A percentile compares a stretch with the other conserved stretches of the same genome.
Evolutionary conservation across 1,284 basidiomycete genomes (phyloP).

Genomic region (Microbotryomycetes sp.): DNA sequence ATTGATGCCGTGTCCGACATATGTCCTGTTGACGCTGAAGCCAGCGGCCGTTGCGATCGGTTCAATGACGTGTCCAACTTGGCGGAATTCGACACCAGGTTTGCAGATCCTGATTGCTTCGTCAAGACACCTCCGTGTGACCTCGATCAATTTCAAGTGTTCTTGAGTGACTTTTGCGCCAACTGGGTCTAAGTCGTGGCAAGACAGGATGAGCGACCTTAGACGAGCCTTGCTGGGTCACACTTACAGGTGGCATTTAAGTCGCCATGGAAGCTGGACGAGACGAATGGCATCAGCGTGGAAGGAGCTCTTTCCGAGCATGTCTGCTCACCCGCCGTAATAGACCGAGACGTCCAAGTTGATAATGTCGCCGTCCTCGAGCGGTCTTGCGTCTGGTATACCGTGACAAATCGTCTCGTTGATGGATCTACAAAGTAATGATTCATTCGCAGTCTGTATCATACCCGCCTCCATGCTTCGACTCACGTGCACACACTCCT

Average conservation of each 20-base stretch:
- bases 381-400: conserved; percentile 79
- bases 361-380: conserved; percentile 85
- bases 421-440: conserved; percentile 60
- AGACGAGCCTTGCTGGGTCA: neutral
- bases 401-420: conserved; percentile 95
- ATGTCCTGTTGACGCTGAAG: conserved; percentile 65
- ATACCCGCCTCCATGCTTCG: too few relatives aligned
- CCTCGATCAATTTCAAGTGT: conserved; percentile 64
- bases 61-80: conserved; percentile 55
- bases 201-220: neutral
- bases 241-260: conserved; percentile 57
- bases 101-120: conserved; percentile 53
- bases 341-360: conserved; percentile 68
- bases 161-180: conserved; percentile 46
- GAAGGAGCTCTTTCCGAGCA: conserved; percentile 3
- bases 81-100: conserved; percentile 40
- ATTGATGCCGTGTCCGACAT: conserved; percentile 87
- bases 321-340: conserved; percentile 48
- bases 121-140: conserved; percentile 71
- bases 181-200: conserved; percentile 8
- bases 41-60: conserved; percentile 69
- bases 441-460: too few relatives aligned
- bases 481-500: conserved; percentile 94
- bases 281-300: conserved; percentile 42
- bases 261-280: conserved; percentile 69